A percentile compares a stretch with the other conserved stretches of the same genome.
These are phyloP conservation scores for Paramarasmius palmivorus DNA, from an alignment of 1,284 basidiomycete genomes.

Conservation along the genomic window DNA sequence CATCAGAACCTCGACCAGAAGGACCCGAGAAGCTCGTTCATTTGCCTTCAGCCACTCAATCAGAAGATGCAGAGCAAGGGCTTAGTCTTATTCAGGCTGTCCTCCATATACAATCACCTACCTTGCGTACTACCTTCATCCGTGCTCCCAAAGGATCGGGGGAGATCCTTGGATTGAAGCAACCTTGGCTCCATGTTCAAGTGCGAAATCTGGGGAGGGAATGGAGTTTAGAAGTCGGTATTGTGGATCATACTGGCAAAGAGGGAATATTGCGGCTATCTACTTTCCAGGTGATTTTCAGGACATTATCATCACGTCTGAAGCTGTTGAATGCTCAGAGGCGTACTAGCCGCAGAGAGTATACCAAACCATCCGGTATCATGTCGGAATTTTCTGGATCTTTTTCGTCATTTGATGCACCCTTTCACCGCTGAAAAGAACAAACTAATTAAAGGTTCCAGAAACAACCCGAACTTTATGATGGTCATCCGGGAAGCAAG, in stretches of 20 bases:
- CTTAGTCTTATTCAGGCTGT: slow-evolving; percentile 62
- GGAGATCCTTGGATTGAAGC: slow-evolving; percentile 61
- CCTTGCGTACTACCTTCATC: slow-evolving; percentile 68
- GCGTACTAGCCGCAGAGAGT: too few relatives aligned
- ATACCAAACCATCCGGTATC: too few relatives aligned
- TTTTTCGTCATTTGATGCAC: too few relatives aligned
- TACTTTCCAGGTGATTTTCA: slow-evolving; percentile 73
- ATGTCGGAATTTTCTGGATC: too few relatives aligned
- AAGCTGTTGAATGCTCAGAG: too few relatives aligned
- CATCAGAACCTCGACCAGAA: slow-evolving; percentile 50
- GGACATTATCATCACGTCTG: slow-evolving; percentile 6
- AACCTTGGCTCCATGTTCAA: slow-evolving; percentile 77
- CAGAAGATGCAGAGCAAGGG: slow-evolving; percentile 24
- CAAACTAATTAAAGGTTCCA: slow-evolving; percentile 44
- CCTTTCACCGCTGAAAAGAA: too few relatives aligned
- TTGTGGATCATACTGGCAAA: slow-evolving; percentile 63
- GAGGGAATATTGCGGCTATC: slow-evolving; percentile 70
- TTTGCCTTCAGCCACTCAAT: slow-evolving; percentile 32
- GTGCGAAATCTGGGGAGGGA: slow-evolving; percentile 66
- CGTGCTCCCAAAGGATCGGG: slow-evolving; percentile 45
- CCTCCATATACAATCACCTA: slow-evolving; percentile 83
- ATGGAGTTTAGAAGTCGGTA: slow-evolving; percentile 77
- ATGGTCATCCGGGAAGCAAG: not conserved
- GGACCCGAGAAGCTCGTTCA: slow-evolving; percentile 46
- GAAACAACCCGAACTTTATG: slow-evolving; percentile 21